phyloP scores from a whole-genome alignment of 192 early-diverging fungal species.

The Helicostylum pulchrum region DNA sequence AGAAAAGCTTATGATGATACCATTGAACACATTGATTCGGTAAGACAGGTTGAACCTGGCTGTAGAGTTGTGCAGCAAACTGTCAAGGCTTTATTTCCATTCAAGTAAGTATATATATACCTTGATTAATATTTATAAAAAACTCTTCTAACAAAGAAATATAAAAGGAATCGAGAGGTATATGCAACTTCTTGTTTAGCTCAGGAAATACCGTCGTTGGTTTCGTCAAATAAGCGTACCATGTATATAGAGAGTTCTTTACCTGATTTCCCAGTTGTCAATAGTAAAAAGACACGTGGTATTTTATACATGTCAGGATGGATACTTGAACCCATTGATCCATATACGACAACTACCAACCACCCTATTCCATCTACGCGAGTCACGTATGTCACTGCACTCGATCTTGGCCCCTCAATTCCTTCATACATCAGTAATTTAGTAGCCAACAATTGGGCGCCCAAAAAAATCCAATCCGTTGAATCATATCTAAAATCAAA shows the following conservation, averaged over 20 bases:
- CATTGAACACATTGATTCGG: constrained; percentile 34
- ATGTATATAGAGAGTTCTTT: constrained; percentile 32
- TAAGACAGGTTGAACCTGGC: constrained; percentile 38
- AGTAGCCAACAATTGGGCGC: constrained; percentile 34
- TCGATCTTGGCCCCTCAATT: constrained; percentile 46
- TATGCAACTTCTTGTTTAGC: constrained; percentile 39
- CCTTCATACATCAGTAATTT: constrained; percentile 47
- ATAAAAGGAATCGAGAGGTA: constrained; percentile 41
- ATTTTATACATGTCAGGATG: constrained; percentile 46
- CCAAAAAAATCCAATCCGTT: constrained; percentile 42
- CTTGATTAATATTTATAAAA: background rate
- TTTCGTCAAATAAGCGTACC: constrained; percentile 18
- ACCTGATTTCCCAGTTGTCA: constrained; percentile 9
- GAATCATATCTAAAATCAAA: constrained; percentile 43
- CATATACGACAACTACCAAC: constrained; percentile 47
- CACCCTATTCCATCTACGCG: constrained; percentile 53
- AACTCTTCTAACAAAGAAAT: background rate
- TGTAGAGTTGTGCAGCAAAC: constrained; percentile 39
- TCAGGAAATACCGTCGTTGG: constrained; percentile 7
- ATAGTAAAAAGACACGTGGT: constrained; percentile 23
- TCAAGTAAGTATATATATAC: constrained; percentile 34
- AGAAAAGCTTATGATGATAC: constrained; percentile 39
- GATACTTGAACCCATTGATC: constrained; percentile 52
- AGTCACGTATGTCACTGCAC: constrained; percentile 43
- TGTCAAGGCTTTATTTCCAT: constrained; percentile 46